These are phyloP conservation scores for Celoporthe dispersa DNA, from an alignment of 2,329 filamentous ascomycete species.

Conservation along the genomic window DNA sequence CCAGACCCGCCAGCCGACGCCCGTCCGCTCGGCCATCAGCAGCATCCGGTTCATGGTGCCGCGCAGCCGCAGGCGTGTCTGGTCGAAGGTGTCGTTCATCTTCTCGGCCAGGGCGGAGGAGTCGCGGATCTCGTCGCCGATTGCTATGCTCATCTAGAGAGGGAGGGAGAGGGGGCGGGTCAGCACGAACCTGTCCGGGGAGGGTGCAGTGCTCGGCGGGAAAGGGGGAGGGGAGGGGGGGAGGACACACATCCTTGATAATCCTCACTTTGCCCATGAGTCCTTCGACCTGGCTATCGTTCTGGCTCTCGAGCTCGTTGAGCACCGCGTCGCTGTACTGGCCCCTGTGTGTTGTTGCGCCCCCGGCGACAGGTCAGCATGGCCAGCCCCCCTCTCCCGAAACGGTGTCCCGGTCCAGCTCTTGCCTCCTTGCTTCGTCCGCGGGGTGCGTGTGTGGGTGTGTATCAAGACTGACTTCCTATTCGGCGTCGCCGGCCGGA, in stretches of 20 bases:
- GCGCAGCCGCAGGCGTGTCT: conserved; percentile 75
- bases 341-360: conserved; percentile 62
- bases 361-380: conserved; percentile 9
- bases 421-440: neutral
- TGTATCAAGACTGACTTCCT: conserved; percentile 53
- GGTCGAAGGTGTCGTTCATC: conserved; percentile 95
- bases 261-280: conserved; percentile 88
- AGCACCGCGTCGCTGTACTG: conserved; percentile 93
- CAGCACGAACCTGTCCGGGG: neutral
- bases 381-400: neutral
- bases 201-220: conserved; percentile 1
- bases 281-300: conserved; percentile 87
- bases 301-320: conserved; percentile 93
- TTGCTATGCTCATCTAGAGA: conserved; percentile 82
- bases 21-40: conserved; percentile 90
- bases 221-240: conserved; percentile 15
- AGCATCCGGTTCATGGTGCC: conserved; percentile 98
- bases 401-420: neutral
- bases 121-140: conserved; percentile 93
- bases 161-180: neutral
- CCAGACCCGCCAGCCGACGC: conserved; percentile 97
- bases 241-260: conserved; percentile 77
- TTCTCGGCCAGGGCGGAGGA: conserved; percentile 86
- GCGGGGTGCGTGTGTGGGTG: neutral
- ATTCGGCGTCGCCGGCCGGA: conserved; percentile 73